Evolutionary conservation across 108 stramenopile species (phyloP), one percentile per base, ranked within the genome.

Genomic region (Fistulifera pelliculosa): DNA sequence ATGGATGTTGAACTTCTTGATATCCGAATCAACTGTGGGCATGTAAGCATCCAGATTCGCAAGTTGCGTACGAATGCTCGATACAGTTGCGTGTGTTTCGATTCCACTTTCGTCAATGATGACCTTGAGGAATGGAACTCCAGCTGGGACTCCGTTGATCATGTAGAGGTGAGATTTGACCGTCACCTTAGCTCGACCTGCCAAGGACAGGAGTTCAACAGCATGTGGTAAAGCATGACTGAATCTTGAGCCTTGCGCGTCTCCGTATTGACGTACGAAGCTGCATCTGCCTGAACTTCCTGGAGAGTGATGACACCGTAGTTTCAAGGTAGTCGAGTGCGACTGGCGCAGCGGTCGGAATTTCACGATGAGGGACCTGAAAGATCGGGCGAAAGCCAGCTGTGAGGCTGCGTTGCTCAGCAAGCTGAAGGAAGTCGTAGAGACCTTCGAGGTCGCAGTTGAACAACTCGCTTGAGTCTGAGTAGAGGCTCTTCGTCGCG

Each of bases 1-100:
- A 21, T 71, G 19, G 8, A 21, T 18, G 57, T 76, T 66, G 66
- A 70, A 71, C 40, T 62, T 45, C n/a, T 27, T 18, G 35, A 73
- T 47, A 41, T 73, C 40, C 17, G 14, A 38, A 15, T 55, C 52
- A 24, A 59, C 13, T 13, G 38, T 41, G 19, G 8, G 7, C 56
- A 70, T 70, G 56, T 49, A 43, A 4, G 3, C 15, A 39, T 70
- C 64, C 11, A 70, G 41, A 31, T 12, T 47, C 11, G 50, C 31
- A 4, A 75, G 42, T 21, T 70, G 43, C 26, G 6, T 28, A 7
- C 41, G 41, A 22, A 75, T 15, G 43, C 21, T 19, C 1, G 27
- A 49, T 4, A 52, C 47, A 3, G 74, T 70, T 5, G 64, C 64
- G 1, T 41, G 49, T 0, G 69, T 61, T 18, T 75, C 60, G 0